Base-by-base conservation (phyloP, 2,329 filamentous ascomycete species). In the Phoma sp. region DNA sequence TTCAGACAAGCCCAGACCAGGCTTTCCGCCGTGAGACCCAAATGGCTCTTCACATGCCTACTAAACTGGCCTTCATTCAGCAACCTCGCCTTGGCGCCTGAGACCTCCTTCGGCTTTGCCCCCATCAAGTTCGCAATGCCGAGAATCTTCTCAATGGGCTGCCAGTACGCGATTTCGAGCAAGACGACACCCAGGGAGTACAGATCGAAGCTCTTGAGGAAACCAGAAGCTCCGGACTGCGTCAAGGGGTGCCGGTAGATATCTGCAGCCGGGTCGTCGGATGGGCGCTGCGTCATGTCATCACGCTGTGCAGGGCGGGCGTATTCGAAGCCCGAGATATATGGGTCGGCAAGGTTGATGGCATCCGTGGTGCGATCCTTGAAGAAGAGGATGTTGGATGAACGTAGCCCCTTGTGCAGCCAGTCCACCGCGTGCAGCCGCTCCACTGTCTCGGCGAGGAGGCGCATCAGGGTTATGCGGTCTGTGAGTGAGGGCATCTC, bases 341-440 rank as follows among this genome's bases (percentile, higher is more conserved):
- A 79, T 0, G 80, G 81, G 29, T 72, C 67, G 8, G 61, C 58
- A 50, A 76, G 78, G 52, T 79, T 71, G 37, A 80, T 69, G 7
- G 61, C 58, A 3, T 42, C 41, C 2, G 54, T 29, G 9, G 52
- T 49, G 18, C 22, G 57, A 48, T 55, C 67, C 6, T 27, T 44
- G 63, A 83, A 83, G 66, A 85, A 83, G 9, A 85, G 65, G 27
- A 85, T 75, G 61, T 83, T 84, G 49, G 81, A 73, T 52, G 78
- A 80, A 10, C 82, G 79, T 4, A 85, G 73, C n/a, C 81, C 82
- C 60, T 86, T 85, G 72, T 85, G 83, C 5, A 85, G 74, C 82
- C 82, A 85, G 55, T 83, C 79, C 1, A 83, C 81, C 2, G 80
- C 77, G 61, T 85, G 82, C 0, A 85, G 75, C 50, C 83, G 82